phyloP scores from a whole-genome alignment of 768 basidiomycete genomes.

The Mycena belliarum region DNA sequence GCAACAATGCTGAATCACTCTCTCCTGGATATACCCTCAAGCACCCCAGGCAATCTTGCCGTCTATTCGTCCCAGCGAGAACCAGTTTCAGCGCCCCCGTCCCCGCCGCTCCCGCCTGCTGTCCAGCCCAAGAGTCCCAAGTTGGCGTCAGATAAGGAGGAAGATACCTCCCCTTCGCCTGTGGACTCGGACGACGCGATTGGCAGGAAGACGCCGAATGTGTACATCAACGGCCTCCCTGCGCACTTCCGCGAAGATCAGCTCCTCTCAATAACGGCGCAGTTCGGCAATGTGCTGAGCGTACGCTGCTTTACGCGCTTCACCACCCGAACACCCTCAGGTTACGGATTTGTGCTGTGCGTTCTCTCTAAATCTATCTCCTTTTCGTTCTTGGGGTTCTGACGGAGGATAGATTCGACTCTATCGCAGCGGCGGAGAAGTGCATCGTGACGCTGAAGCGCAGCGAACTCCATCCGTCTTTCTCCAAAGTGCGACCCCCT shows the following conservation, averaged over 20 bases:
- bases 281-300: slow-evolving; percentile 57
- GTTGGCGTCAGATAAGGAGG: too few species aligned
- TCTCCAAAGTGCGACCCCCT: slow-evolving; percentile 69
- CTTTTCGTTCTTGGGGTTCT: too few species aligned
- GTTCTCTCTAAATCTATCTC: too few species aligned
- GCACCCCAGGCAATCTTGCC: background rate
- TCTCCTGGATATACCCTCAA: background rate
- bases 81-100: background rate
- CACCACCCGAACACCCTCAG: slow-evolving; percentile 54
- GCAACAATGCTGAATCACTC: background rate
- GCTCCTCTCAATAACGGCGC: slow-evolving; percentile 51
- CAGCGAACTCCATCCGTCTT: slow-evolving; percentile 61
- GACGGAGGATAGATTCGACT: slow-evolving; percentile 41
- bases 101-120: background rate
- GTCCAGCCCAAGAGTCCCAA: slow-evolving; percentile 3
- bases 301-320: slow-evolving; percentile 66
- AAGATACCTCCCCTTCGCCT: slow-evolving; percentile 9
- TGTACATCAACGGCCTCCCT: slow-evolving; percentile 66
- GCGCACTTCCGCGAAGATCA: slow-evolving; percentile 59
- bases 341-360: slow-evolving; percentile 45
- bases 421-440: slow-evolving; percentile 49
- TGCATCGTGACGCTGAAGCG: slow-evolving; percentile 57
- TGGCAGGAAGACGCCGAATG: slow-evolving; percentile 45
- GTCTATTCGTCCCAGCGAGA: background rate
- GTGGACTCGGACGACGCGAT: background rate